Base-by-base conservation (phyloP, 306 rosid species). In the Medicago lupulina region DNA sequence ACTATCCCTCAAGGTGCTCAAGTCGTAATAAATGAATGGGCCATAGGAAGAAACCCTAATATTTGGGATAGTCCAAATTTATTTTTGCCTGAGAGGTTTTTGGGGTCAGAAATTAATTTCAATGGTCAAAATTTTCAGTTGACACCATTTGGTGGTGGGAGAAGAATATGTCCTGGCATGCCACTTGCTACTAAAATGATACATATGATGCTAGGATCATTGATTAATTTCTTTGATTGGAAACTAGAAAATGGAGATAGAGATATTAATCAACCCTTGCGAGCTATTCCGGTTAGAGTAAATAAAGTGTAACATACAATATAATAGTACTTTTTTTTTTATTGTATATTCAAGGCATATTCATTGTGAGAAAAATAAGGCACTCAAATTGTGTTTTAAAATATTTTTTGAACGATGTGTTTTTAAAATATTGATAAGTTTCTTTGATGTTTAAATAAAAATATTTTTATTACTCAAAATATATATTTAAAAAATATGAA, bases 121-220 rank as follows among this genome's bases (percentile, higher is more conserved):
- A 58, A 58, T 8, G 64, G 38, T 1, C 64, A 58, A 58, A 23
- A 58, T 58, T 58, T 58, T 58, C 64, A 23, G 2, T 23, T 58
- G 9, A 58, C 38, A 58, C 64, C 64, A 58, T 58, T 58, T 23
- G 64, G 64, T 12, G 6, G 38, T 58, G 64, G 64, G n/a, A 58
- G 64, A 58, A 58, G 64, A 23, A 58, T 58, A 7, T 58, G 64
- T 12, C 64, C 64, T 23, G 64, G 64, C 8, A 23, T 58, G 64
- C 64, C 64, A 58, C 64, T 58, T 11, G 64, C 64, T 23, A 23
- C 13, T 11, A 28, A 36, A 58, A 58, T 25, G 64, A 23, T 58
- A 12, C 39, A 58, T 23, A 23, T 14, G 9, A 58, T 58, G 17
- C 12, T 58, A 58, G 64, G 61, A 18, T 55, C 61, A 55, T 17